These are phyloP conservation scores for Durotheca rogersii DNA, from an alignment of 495 filamentous ascomycete species.

Conservation along the genomic window DNA sequence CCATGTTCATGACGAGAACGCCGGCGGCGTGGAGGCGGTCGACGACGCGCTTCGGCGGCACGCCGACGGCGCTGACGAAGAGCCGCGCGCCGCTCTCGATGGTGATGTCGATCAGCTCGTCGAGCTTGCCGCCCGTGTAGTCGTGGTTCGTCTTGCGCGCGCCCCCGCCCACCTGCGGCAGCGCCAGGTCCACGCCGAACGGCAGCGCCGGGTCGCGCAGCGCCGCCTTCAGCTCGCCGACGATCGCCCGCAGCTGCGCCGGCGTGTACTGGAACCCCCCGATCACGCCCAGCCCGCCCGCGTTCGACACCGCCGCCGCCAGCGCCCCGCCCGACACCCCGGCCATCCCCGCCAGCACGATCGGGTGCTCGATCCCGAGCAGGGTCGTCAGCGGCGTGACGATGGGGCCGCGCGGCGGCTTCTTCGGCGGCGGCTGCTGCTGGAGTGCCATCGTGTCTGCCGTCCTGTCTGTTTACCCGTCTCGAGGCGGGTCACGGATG, in stretches of 20 bases:
- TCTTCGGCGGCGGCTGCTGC: constrained; percentile 4
- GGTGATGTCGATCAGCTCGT: constrained; percentile 77
- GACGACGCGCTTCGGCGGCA: constrained; percentile 69
- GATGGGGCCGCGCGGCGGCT: constrained; percentile 48
- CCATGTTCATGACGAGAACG: constrained; percentile 91
- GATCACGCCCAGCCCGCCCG: constrained; percentile 81
- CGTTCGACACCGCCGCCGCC: constrained; percentile 85
- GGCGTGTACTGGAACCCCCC: constrained; percentile 87
- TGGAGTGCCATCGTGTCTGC: constrained; percentile 32
- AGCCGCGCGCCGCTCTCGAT: constrained; percentile 74
- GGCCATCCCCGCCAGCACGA: constrained; percentile 88
- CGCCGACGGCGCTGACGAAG: constrained; percentile 81
- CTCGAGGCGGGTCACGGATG: too few relatives aligned
- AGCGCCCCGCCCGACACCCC: constrained; percentile 73
- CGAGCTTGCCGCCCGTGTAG: constrained; percentile 81
- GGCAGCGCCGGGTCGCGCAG: constrained; percentile 63
- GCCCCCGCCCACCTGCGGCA: constrained; percentile 77
- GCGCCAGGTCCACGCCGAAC: constrained; percentile 85
- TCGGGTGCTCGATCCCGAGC: constrained; percentile 75
- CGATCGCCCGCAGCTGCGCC: constrained; percentile 70
- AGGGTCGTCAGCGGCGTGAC: constrained; percentile 74
- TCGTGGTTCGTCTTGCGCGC: constrained; percentile 89
- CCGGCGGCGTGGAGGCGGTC: constrained; percentile 71
- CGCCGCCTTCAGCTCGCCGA: constrained; percentile 76
- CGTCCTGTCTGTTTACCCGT: too few relatives aligned